A percentile compares a stretch with the other conserved stretches of the same genome.
Evolutionary conservation across 345 rosid species (phyloP).

Genomic region (Brassica incana): DNA sequence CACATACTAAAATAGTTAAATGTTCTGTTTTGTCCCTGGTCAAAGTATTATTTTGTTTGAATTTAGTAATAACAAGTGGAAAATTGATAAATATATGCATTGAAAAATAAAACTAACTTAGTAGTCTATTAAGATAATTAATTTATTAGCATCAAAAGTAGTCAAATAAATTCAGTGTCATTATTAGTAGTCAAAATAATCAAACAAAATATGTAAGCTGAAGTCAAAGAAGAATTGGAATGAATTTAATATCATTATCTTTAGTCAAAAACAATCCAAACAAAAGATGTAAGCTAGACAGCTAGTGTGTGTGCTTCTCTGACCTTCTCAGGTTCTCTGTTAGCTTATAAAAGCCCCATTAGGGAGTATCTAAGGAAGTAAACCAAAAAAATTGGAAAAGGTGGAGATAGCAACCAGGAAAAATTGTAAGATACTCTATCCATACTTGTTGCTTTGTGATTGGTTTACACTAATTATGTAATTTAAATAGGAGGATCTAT

Average conservation of each 20-base stretch:
- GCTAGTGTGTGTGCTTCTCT: not conserved
- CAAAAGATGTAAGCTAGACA: not conserved
- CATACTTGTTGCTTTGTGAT: not conserved
- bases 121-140: too few relatives aligned
- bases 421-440: not conserved
- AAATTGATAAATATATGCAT: too few relatives aligned
- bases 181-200: not conserved
- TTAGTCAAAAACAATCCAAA: conserved; percentile 7
- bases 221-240: conserved; percentile 6
- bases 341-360: not conserved
- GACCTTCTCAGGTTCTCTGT: conserved; percentile 17
- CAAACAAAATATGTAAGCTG: not conserved
- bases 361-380: not conserved
- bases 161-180: too few relatives aligned
- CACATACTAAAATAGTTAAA: too few relatives aligned
- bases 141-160: too few relatives aligned
- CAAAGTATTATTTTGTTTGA: not conserved
- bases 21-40: not conserved
- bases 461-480: not conserved
- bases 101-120: not conserved
- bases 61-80: too few relatives aligned
- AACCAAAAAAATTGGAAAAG: not conserved
- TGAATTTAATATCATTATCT: not conserved
- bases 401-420: not conserved
- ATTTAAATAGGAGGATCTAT: not conserved